These are phyloP conservation scores for Aspergillus quadricinctus DNA, from an alignment of 2,329 filamentous ascomycete species.

Conservation along the genomic window DNA sequence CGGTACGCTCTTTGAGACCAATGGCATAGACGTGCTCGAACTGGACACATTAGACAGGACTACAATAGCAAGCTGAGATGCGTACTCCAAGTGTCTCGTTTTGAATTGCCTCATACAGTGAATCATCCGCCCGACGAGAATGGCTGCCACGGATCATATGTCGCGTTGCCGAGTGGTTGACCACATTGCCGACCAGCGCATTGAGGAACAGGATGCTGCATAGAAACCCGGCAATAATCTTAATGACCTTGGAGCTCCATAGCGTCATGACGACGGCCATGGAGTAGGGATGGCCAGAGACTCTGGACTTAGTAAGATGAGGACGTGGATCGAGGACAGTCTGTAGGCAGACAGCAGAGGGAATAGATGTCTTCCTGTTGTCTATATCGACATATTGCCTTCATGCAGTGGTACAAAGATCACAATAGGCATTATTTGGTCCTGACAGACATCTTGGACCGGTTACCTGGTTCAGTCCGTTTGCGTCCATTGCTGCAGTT, in stretches of 20 bases:
- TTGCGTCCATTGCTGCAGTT: background rate
- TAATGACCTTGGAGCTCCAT: constrained; percentile 2
- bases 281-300: background rate
- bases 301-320: background rate
- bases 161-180: constrained; percentile 2
- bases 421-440: background rate
- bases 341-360: background rate
- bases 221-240: constrained; percentile 1
- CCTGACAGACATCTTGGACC: background rate
- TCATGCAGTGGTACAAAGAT: background rate
- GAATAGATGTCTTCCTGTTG: background rate
- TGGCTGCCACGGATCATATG: constrained; percentile 4
- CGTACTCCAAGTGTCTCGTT: constrained; percentile 27
- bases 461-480: background rate
- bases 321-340: background rate
- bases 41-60: constrained; percentile 9
- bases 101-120: constrained; percentile 17
- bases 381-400: background rate
- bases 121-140: constrained; percentile 8
- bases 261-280: constrained; percentile 6
- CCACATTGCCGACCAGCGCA: background rate
- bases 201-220: background rate
- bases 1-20: constrained; percentile 44
- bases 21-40: constrained; percentile 47
- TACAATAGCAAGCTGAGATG: background rate